A percentile compares a stretch with the other conserved stretches of the same genome.
These are phyloP conservation scores for Candida methanosorbosa DNA, from an alignment of 805 yeast species.

Conservation along the genomic window DNA sequence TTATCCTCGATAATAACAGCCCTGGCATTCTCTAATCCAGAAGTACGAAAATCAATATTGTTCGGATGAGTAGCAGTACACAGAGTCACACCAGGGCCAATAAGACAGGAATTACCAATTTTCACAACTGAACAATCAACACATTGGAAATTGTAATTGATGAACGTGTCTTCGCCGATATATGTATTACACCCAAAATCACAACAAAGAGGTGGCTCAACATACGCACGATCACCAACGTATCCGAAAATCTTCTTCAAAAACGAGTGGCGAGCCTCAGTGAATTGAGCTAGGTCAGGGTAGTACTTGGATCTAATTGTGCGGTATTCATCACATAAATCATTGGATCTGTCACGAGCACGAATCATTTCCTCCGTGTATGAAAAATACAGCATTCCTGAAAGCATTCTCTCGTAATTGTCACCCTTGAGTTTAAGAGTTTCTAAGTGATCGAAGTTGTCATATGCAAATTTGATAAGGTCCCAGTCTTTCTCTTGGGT, in stretches of 20 bases:
- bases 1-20: slow-evolving; percentile 54
- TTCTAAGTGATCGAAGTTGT: slow-evolving; percentile 6
- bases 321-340: slow-evolving; percentile 26
- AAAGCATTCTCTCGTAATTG: slow-evolving; percentile 50
- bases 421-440: slow-evolving; percentile 16
- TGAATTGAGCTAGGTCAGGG: slow-evolving; percentile 16
- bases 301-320: slow-evolving; percentile 14
- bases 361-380: slow-evolving; percentile 18
- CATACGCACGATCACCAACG: slow-evolving; percentile 27
- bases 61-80: slow-evolving; percentile 60
- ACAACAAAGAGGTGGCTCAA: slow-evolving; percentile 53
- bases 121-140: slow-evolving; percentile 53
- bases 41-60: slow-evolving; percentile 35
- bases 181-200: slow-evolving; percentile 61
- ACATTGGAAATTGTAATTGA: slow-evolving; percentile 47
- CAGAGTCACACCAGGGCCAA: slow-evolving; percentile 57
- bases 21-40: slow-evolving; percentile 42
- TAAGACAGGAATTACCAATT: slow-evolving; percentile 49
- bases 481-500: slow-evolving; percentile 3
- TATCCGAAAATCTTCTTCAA: slow-evolving; percentile 40
- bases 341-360: slow-evolving; percentile 26
- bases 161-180: slow-evolving; percentile 50
- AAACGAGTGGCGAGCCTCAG: slow-evolving; percentile 28
- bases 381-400: slow-evolving; percentile 33
- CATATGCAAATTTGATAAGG: slow-evolving; percentile 12